A percentile compares a stretch with the other conserved stretches of the same genome.
These are phyloP conservation scores for Colletotrichum destructivum DNA, from an alignment of 2,329 filamentous ascomycete genomes.

Conservation along the genomic window DNA sequence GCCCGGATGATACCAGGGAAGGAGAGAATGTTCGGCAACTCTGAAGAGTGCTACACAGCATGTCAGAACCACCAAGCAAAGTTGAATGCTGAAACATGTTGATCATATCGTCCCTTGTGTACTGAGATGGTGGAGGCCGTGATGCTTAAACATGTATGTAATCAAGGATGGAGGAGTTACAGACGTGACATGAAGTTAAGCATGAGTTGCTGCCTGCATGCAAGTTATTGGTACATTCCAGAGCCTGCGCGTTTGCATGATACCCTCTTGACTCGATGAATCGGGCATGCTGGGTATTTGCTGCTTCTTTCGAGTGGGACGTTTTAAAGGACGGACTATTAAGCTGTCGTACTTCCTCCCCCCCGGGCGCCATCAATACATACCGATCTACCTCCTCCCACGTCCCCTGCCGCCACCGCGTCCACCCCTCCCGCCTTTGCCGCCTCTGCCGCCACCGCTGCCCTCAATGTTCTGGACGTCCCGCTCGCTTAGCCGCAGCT, in stretches of 20 bases:
- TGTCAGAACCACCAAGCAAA: constrained; percentile 33
- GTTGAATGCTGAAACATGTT: constrained; percentile 35
- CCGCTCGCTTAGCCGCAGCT: constrained; percentile 81
- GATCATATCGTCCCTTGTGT: neutral
- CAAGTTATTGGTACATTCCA: neutral
- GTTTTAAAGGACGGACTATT: neutral
- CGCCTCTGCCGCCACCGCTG: constrained; percentile 49
- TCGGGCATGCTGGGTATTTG: neutral
- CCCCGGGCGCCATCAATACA: too few species aligned
- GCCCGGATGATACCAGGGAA: constrained; percentile 44
- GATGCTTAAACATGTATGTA: too few species aligned
- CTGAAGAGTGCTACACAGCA: constrained; percentile 12
- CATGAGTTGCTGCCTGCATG: neutral
- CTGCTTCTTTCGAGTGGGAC: neutral
- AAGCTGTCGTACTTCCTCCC: too few species aligned
- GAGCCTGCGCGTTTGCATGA: neutral
- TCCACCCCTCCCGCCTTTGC: constrained; percentile 53
- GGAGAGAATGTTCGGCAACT: constrained; percentile 30
- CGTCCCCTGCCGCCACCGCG: constrained; percentile 57
- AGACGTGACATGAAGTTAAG: neutral
- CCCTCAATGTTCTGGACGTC: constrained; percentile 83
- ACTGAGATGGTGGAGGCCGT: neutral
- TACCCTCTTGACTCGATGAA: neutral
- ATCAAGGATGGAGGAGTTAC: too few species aligned
- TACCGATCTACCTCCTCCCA: constrained; percentile 25